A percentile compares a stretch with the other conserved stretches of the same genome.
Conservation (phyloP, 2,329 filamentous ascomycete genomes). For the Fusarium sp. region DNA sequence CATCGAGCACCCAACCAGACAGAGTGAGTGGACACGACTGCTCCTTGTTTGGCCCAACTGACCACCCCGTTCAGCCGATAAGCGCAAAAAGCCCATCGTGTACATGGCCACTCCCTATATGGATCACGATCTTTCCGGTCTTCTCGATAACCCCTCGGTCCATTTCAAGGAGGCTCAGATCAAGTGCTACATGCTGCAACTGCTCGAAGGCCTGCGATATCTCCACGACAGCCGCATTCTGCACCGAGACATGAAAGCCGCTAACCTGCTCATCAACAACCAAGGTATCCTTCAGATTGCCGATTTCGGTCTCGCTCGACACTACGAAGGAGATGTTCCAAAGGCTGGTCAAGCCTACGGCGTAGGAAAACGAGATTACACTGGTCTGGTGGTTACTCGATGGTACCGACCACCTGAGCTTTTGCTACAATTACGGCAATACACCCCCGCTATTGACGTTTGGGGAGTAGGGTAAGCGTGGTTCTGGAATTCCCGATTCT, state of each 20-base stretch:
- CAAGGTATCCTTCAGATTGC: conserved; percentile 92
- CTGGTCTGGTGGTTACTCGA: conserved; percentile 92
- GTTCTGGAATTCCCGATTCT: not conserved
- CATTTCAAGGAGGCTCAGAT: conserved; percentile 88
- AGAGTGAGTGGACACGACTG: conserved; percentile 55
- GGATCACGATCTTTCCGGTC: conserved; percentile 97
- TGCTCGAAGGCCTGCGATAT: conserved; percentile 88
- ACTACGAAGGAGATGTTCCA: conserved; percentile 87
- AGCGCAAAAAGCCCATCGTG: conserved; percentile 84
- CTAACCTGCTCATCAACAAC: conserved; percentile 96
- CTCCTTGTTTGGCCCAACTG: not conserved
- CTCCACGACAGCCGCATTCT: conserved; percentile 89
- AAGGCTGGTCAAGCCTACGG: conserved; percentile 80
- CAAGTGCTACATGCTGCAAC: conserved; percentile 96
- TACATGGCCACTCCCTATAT: conserved; percentile 99
- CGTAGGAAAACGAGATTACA: conserved; percentile 89
- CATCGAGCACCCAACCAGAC: conserved; percentile 76
- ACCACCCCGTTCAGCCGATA: conserved; percentile 64
- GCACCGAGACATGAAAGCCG: conserved; percentile 98
- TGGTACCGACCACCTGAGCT: conserved; percentile 98
- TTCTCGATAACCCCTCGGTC: conserved; percentile 93
- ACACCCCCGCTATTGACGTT: conserved; percentile 97
- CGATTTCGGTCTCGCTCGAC: conserved; percentile 92
- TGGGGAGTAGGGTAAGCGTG: conserved; percentile 89
- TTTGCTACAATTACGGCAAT: conserved; percentile 83